Evolutionary conservation across 1,139 yeast genomes (phyloP), one percentile per base, ranked within the genome.

Genomic region (Torulaspora globosa): DNA sequence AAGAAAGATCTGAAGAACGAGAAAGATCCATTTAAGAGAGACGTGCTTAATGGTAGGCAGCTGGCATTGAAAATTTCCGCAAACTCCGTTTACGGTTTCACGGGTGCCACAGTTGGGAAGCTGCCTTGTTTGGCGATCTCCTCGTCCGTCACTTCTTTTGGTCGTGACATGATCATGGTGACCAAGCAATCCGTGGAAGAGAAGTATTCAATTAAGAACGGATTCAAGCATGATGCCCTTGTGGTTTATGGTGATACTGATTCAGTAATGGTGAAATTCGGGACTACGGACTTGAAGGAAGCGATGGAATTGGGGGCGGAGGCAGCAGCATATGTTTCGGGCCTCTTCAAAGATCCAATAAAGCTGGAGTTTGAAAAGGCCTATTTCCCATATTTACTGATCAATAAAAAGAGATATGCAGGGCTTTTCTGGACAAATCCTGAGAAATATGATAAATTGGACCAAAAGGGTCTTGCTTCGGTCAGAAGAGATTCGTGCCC

Each of bases 191-290:
- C 84, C 52, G 98, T 94, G 3, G 94, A 89, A 65, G 79, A 80
- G 27, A 75, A 78, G 46, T 94, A 89, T 61, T 76, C 82, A 11
- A 82, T 80, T 27, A 80, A 79, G 46, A 89, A 92, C 66, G 97
- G 97, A 1, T 84, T 74, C 59, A 75, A 78, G 15, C 82, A 76
- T 62, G 95, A 94, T 69, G 84, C 97, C 0, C 78, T 84, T 55
- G 98, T 94, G 51, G 84, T 94, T 36, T 94, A 94, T 65, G 99
- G 99, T 72, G 99, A 94, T 69, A 94, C 99, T 0, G 99, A 94
- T 76, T 94, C 98, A 6, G 99, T 94, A 14, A 94, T 94, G 98
- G 97, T 94, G 37, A 89, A 88, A 62, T 94, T 94, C 70, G 99
- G 99, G 1, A 79, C 82, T 33, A 70, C 73, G n/a, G 96, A 89